A percentile compares a stretch with the other conserved stretches of the same genome.
These are phyloP conservation scores for Ogataea glucozyma DNA, from an alignment of 805 yeast genomes.

Conservation along the genomic window DNA sequence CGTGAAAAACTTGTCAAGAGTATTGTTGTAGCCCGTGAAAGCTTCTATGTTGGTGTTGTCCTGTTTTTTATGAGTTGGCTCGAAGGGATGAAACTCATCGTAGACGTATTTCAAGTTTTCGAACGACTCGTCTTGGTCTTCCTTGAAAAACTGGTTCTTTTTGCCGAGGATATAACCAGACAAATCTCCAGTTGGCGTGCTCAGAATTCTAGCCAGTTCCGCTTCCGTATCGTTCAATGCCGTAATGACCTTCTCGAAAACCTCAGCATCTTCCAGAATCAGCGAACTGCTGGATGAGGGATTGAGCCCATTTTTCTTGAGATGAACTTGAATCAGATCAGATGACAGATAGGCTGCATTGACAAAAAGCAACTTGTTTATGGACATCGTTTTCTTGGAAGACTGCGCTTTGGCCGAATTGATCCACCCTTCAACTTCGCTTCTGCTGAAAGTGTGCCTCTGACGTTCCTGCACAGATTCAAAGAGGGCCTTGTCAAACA, in stretches of 20 bases:
- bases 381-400: slow-evolving; percentile 51
- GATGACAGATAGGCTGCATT: slow-evolving; percentile 76
- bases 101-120: slow-evolving; percentile 42
- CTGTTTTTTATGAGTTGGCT: slow-evolving; percentile 39
- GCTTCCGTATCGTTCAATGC: slow-evolving; percentile 50
- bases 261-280: slow-evolving; percentile 31
- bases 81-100: slow-evolving; percentile 58
- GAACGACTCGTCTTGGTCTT: slow-evolving; percentile 37
- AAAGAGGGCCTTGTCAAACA: slow-evolving; percentile 59
- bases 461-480: slow-evolving; percentile 5
- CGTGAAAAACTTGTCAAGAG: slow-evolving; percentile 83
- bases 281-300: slow-evolving; percentile 36
- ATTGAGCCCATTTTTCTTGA: slow-evolving; percentile 48
- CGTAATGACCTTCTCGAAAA: slow-evolving; percentile 36
- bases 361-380: slow-evolving; percentile 69
- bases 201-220: slow-evolving; percentile 41
- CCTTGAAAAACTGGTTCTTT: slow-evolving; percentile 52
- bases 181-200: slow-evolving; percentile 36
- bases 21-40: slow-evolving; percentile 69
- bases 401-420: slow-evolving; percentile 35
- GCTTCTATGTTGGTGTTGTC: slow-evolving; percentile 41
- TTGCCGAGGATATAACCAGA: slow-evolving; percentile 67
- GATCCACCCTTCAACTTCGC: slow-evolving; percentile 43
- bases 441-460: slow-evolving; percentile 30
- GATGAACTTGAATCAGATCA: slow-evolving; percentile 66